Evolutionary conservation across 441 rosid genomes (phyloP).

Genomic region (Corymbia calophylla): DNA sequence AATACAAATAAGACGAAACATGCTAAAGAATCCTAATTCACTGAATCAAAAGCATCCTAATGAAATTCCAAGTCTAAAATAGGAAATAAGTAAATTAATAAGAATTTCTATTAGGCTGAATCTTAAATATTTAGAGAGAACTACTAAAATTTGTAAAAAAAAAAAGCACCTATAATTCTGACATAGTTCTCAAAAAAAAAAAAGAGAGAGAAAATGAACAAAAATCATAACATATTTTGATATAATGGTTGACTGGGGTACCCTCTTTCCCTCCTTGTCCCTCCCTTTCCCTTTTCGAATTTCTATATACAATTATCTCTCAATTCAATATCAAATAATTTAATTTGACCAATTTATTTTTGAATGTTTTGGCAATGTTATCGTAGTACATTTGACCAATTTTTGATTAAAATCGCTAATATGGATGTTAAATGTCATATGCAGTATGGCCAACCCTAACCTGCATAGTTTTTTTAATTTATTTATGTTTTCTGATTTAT

Average conservation of each 20-base stretch:
- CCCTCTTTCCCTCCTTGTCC: not conserved
- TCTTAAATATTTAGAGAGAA: not conserved
- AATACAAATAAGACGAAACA: not conserved
- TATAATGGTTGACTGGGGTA: not conserved
- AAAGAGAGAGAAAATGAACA: not conserved
- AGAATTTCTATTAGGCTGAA: not conserved
- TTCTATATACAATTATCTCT: accelerated
- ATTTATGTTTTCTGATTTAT: too few relatives aligned
- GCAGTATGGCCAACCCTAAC: too few relatives aligned
- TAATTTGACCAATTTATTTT: accelerated
- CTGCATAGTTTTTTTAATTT: too few relatives aligned
- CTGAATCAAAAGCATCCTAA: not conserved
- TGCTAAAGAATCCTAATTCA: not conserved
- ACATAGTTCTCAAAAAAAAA: not conserved
- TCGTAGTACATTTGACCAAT: accelerated
- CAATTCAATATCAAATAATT: accelerated
- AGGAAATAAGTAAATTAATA: not conserved
- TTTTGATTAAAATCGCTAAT: too few relatives aligned
- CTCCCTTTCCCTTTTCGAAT: not conserved
- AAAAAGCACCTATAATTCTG: not conserved
- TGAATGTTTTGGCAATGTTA: accelerated
- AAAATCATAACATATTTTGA: not conserved
- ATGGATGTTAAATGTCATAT: accelerated
- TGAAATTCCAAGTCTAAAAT: not conserved
- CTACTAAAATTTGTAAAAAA: not conserved